phyloP scores from a whole-genome alignment of 495 filamentous ascomycete species.

The Xanthoparmelia taractica region DNA sequence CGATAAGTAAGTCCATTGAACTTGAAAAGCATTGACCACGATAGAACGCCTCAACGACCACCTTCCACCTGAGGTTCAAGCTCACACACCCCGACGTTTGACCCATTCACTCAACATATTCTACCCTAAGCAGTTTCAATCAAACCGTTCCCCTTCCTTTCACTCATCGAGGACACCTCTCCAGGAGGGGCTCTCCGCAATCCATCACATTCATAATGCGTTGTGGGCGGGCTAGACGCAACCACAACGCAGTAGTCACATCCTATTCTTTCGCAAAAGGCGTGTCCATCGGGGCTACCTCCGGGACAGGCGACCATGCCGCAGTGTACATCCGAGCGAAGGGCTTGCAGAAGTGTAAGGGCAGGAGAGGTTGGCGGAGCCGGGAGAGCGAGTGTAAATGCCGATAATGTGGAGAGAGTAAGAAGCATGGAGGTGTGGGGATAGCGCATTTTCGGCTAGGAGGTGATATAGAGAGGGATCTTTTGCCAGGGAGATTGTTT shows the following conservation, averaged over 20 bases:
- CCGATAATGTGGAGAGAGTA: background rate
- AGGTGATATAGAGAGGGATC: background rate
- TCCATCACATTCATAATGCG: constrained; percentile 17
- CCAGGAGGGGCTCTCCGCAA: background rate
- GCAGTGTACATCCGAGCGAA: constrained; percentile 39
- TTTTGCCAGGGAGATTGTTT: background rate
- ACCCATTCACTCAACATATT: background rate
- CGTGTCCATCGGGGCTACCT: constrained; percentile 4
- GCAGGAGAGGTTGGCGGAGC: background rate
- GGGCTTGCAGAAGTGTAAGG: background rate
- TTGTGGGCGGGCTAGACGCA: background rate
- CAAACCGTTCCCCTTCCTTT: background rate
- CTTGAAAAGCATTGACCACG: background rate
- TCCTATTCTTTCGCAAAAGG: constrained; percentile 6
- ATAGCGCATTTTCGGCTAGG: background rate
- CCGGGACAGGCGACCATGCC: constrained; percentile 39
- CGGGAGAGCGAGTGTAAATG: background rate
- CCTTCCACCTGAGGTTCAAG: background rate
- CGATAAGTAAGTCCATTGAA: too few relatives aligned
- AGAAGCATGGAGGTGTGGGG: constrained; percentile 25
- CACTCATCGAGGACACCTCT: background rate
- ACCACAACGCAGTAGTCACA: constrained; percentile 19
- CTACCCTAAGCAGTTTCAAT: background rate
- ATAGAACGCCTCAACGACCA: background rate
- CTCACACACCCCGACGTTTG: background rate